Conservation (phyloP, 345 rosid species). For the Schrenkiella parvula region DNA sequence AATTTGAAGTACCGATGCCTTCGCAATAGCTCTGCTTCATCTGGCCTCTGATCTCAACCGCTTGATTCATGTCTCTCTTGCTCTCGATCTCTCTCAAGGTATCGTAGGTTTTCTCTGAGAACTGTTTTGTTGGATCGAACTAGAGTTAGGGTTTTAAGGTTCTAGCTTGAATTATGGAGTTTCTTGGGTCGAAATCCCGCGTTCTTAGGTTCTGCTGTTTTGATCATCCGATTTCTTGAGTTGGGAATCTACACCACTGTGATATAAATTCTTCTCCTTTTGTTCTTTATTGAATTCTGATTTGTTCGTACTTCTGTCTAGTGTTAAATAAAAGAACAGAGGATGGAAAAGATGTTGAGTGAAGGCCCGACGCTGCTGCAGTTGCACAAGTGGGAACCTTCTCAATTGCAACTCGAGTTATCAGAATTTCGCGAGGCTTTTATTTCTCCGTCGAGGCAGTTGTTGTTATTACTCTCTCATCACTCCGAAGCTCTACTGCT, state of each 20-base stretch:
- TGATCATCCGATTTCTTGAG: neutral
- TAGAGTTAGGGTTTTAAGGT: constrained; percentile 15
- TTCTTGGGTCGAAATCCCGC: neutral
- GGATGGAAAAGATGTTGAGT: constrained; percentile 52
- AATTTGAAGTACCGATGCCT: constrained; percentile 11
- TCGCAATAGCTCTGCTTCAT: constrained; percentile 11
- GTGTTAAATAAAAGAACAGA: constrained; percentile 23
- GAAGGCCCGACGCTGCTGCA: constrained; percentile 64
- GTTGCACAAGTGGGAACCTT: constrained; percentile 75
- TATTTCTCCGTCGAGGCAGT: constrained; percentile 81
- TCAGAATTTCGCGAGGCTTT: constrained; percentile 88
- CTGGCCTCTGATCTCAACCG: constrained; percentile 2
- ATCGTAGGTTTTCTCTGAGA: neutral
- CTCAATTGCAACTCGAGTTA: constrained; percentile 47
- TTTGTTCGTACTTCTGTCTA: constrained; percentile 12
- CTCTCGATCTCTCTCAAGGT: constrained; percentile 16
- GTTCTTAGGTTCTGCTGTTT: neutral
- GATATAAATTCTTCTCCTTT: neutral
- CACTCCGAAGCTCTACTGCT: constrained; percentile 68
- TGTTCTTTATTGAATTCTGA: constrained; percentile 5
- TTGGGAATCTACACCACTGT: constrained; percentile 1
- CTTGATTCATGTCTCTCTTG: constrained; percentile 13
- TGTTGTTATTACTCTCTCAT: constrained; percentile 58
- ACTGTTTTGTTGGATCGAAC: constrained; percentile 8
- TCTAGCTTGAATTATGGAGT: constrained; percentile 4